These are phyloP conservation scores for Hyphopichia pseudoburtonii DNA, from an alignment of 1,139 yeast species.

Conservation along the genomic window DNA sequence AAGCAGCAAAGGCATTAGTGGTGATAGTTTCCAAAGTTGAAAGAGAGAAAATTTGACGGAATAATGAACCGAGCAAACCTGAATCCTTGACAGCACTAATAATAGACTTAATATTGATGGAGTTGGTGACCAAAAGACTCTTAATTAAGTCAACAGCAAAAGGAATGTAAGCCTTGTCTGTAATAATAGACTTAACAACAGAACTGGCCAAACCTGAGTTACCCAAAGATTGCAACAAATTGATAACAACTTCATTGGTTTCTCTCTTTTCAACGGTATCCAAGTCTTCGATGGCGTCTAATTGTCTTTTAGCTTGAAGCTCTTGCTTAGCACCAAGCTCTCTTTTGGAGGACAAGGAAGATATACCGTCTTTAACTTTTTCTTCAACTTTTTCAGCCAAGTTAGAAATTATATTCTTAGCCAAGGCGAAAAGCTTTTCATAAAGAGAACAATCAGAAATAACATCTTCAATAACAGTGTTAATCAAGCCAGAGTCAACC, in stretches of 20 bases:
- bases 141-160: conserved; percentile 37
- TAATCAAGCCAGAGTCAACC: conserved; percentile 39
- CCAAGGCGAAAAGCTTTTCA: conserved; percentile 35
- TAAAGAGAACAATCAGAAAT: conserved; percentile 44
- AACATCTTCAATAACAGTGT: conserved; percentile 36
- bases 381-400: conserved; percentile 31
- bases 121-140: conserved; percentile 29
- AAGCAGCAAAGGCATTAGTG: conserved; percentile 44
- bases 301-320: conserved; percentile 1
- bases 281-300: background rate
- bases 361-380: conserved; percentile 20
- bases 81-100: conserved; percentile 36
- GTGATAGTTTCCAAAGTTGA: conserved; percentile 38
- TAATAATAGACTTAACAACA: conserved; percentile 41
- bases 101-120: conserved; percentile 28
- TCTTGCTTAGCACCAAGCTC: conserved; percentile 7
- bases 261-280: conserved; percentile 22
- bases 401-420: conserved; percentile 26
- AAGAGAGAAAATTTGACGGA: conserved; percentile 34
- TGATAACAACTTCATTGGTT: conserved; percentile 30
- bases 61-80: conserved; percentile 36
- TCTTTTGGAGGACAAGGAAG: conserved; percentile 17
- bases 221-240: conserved; percentile 42
- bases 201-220: conserved; percentile 44
- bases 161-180: conserved; percentile 38